Evolutionary conservation across 176 grass and related monocot genomes (phyloP).

Genomic region (Avena atlantica): DNA sequence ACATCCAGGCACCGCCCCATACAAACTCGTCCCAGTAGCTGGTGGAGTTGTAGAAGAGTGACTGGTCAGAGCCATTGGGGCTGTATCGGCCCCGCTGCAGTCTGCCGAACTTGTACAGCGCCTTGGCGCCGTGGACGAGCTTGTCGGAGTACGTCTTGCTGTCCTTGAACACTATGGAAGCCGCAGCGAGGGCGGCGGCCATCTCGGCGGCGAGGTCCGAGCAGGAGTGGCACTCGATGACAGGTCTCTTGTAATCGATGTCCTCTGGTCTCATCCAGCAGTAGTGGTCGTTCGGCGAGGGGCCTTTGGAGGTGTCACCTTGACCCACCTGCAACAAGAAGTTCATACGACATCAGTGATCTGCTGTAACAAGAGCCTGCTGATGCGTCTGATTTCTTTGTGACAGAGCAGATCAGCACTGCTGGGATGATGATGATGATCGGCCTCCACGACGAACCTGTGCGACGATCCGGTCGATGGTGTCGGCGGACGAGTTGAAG

Average conservation of each 20-base stretch:
- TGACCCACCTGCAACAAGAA: slow-evolving; percentile 67
- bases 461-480: slow-evolving; percentile 69
- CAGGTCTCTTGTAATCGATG: slow-evolving; percentile 76
- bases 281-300: slow-evolving; percentile 79
- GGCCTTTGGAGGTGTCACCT: slow-evolving; percentile 87
- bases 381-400: slow-evolving; percentile 10
- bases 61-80: slow-evolving; percentile 69
- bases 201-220: slow-evolving; percentile 86
- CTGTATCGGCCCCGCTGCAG: slow-evolving; percentile 69
- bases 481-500: slow-evolving; percentile 89
- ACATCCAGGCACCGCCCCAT: slow-evolving; percentile 90
- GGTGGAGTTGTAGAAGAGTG: slow-evolving; percentile 90
- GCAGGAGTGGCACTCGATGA: slow-evolving; percentile 83
- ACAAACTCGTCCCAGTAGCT: slow-evolving; percentile 96
- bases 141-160: slow-evolving; percentile 84
- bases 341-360: slow-evolving; percentile 25
- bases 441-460: slow-evolving; percentile 52
- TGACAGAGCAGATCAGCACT: neutral
- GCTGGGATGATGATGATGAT: neutral
- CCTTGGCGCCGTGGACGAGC: slow-evolving; percentile 74
- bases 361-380: neutral
- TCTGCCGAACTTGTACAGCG: slow-evolving; percentile 87
- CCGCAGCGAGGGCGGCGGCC: slow-evolving; percentile 87
- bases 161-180: slow-evolving; percentile 97
- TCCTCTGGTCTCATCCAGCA: slow-evolving; percentile 92